Conservation (phyloP, 1,139 yeast genomes). For the Meyerozyma smithsonii region DNA sequence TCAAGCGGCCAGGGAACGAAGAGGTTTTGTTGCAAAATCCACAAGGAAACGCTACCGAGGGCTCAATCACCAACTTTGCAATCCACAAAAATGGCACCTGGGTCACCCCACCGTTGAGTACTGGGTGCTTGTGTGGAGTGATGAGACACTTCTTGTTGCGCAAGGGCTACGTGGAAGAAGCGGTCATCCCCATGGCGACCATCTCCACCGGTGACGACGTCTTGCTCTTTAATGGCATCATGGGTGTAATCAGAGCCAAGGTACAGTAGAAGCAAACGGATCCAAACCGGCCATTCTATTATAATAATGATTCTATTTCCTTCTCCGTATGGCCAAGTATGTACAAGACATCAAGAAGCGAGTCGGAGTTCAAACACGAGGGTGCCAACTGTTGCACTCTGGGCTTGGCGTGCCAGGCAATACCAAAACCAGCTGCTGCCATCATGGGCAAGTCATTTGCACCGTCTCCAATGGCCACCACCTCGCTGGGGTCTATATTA, state of each 20-base stretch:
- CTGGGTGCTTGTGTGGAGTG: constrained; percentile 88
- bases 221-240: constrained; percentile 72
- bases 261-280: constrained; percentile 25
- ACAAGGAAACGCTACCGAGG: constrained; percentile 66
- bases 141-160: constrained; percentile 62
- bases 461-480: constrained; percentile 95
- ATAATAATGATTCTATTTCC: constrained; percentile 38
- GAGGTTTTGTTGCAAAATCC: constrained; percentile 73
- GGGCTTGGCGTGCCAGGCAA: constrained; percentile 98
- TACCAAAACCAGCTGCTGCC: constrained; percentile 87
- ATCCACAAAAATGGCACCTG: constrained; percentile 51
- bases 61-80: constrained; percentile 82
- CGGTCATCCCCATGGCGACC: constrained; percentile 37
- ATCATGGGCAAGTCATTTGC: constrained; percentile 95
- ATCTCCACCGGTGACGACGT: constrained; percentile 61
- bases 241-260: constrained; percentile 73
- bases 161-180: constrained; percentile 54
- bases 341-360: constrained; percentile 70
- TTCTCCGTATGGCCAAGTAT: constrained; percentile 70
- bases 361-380: constrained; percentile 64
- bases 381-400: constrained; percentile 83
- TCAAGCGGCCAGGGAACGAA: constrained; percentile 31
- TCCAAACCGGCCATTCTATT: too few species aligned
- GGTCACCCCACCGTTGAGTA: constrained; percentile 72
- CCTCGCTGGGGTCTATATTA: constrained; percentile 47